Percentiles rank a stretch among this genome's conserved stretches.
phyloP scores from a whole-genome alignment of 257 asterid species.

The Plantago major region DNA sequence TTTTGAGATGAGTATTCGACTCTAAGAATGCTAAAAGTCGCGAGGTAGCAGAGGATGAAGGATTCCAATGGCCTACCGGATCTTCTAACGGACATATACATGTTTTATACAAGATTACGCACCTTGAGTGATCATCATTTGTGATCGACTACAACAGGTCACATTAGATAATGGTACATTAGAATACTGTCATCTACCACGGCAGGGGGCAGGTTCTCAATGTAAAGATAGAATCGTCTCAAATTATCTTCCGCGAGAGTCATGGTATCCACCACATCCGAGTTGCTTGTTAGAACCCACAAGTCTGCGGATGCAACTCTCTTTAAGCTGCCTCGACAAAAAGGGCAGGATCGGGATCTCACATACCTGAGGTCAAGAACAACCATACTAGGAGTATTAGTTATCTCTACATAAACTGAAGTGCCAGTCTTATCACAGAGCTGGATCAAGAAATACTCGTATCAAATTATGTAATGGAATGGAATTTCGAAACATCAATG shows the following conservation, averaged over 20 bases:
- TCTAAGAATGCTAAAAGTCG: background rate
- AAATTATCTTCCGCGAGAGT: constrained; percentile 50
- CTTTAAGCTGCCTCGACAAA: constrained; percentile 58
- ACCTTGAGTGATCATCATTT: constrained; percentile 4
- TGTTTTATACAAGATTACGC: constrained; percentile 6
- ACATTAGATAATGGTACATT: constrained; percentile 49
- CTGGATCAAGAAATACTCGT: background rate
- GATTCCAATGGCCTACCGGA: constrained; percentile 7
- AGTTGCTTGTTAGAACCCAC: constrained; percentile 46
- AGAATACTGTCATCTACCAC: constrained; percentile 33
- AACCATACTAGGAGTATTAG: background rate
- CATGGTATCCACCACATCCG: constrained; percentile 40
- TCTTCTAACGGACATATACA: constrained; percentile 5
- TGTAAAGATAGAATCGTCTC: constrained; percentile 42
- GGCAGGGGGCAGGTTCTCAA: constrained; percentile 43
- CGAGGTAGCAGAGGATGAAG: background rate
- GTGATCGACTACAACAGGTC: constrained; percentile 7
- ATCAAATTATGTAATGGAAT: background rate
- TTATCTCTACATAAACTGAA: background rate
- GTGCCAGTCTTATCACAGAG: background rate
- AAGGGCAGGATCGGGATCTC: constrained; percentile 53
- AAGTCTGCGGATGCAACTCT: constrained; percentile 42
- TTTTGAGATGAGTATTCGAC: background rate
- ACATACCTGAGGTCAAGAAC: constrained; percentile 25
- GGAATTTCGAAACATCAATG: background rate